Evolutionary conservation across 352 stramenopile genomes (phyloP), one percentile per base, ranked within the genome.

Genomic region (Globisporangium acanthophoron): DNA sequence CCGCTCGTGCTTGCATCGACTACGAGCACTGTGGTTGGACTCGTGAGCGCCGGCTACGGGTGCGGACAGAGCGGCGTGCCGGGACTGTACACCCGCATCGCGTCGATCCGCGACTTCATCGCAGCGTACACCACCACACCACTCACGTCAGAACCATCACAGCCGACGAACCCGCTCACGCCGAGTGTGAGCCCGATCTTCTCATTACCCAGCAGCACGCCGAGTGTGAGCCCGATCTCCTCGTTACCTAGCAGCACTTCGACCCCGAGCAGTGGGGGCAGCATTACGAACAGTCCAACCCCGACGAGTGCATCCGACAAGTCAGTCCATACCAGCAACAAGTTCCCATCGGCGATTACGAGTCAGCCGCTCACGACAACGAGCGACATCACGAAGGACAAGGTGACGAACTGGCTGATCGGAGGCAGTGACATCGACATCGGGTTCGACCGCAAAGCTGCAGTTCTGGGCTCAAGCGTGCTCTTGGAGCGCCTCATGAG

Each of bases 401-500:
- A 50, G 29, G 45, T 50, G 20, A 15, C 21, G 45, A 29, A 21
- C n/a, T 31, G 21, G 45, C 9, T 33, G 3, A 16, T 50, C 48
- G 66, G 71, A 45, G 35, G 71, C 54, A 55, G 31, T 21, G 41
- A 52, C 47, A 52, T 66, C 3, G 59, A 62, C 8, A 64, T 35
- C 31, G 31, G 8, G 5, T 5, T 8, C 0, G 31, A 35, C 63
- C 33, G 61, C 59, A 40, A 67, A 54, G 27, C 71, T 61, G 67
- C 21, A 11, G 20, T 8, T 27, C 45, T 41, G 54, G 11, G 20
- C 45, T 47, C 59, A n/a, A 48, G 67, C n/a, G 21, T 5, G 35
- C 24, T 45, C 11, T 47, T 49, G 5, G 66, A 55, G 62, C 65
- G 12, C 18, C 58, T 49, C 24, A 52, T 15, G 52, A 65, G 20